Base-by-base conservation (phyloP, 805 yeast species). In the Isabelozyma gotoi region DNA sequence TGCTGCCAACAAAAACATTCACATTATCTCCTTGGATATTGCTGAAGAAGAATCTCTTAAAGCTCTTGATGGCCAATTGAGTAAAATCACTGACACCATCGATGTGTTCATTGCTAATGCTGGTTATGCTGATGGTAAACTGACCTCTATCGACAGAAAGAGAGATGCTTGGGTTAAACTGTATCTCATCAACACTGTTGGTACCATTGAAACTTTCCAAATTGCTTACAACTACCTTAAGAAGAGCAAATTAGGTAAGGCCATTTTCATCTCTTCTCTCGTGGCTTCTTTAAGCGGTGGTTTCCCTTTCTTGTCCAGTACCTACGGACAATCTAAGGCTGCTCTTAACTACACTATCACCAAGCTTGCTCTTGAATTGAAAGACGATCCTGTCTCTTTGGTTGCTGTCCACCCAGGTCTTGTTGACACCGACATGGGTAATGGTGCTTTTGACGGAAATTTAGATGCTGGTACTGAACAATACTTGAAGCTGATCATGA, bases 371-470 rank as follows among this genome's bases (percentile, higher is more conserved):
- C 11, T 18, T 27, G 71, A 68, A 40, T 41, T 57, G 29, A 44
- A 18, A 1, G 19, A 27, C 24, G 56, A 61, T 31, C 62, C 56
- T 1, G 63, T 58, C 43, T 57, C 52, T 7, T 54, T 63, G 35
- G 48, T 66, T 16, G 49, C 68, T 11, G 11, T 68, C 8, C 69
- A 67, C 40, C 78, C 78, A 1, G 76, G 77, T 33, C 29, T 58
- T 8, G 74, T 72, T 11, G n/a, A 41, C n/a, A 67, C 69, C 29
- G 74, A 71, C 39, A 59, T 63, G 65, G 63, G 57, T 5, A 43
- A 29, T 3, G 41, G 34, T 5, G 21, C 14, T 11, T 18, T 16
- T n/a, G 45, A 39, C 12, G n/a, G n/a, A n/a, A n/a, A n/a, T n/a
- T n/a, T n/a, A n/a, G n/a, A n/a, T n/a, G 29, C 29, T 7, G 29